Conservation (phyloP, 306 rosid species). For the Cyclanthera cordifolia region DNA sequence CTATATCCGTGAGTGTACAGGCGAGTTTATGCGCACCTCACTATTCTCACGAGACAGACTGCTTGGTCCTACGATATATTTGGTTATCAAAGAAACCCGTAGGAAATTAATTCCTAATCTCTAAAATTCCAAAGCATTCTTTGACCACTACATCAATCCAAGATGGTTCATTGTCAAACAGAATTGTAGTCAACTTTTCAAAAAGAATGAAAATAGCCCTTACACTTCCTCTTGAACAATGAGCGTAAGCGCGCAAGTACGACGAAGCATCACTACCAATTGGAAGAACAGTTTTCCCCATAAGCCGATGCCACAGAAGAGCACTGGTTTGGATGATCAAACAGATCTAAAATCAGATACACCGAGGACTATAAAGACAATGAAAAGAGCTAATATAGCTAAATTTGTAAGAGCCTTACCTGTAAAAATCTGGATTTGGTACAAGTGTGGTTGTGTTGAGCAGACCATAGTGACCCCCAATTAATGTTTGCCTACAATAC, state of each 20-base stretch:
- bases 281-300: constrained; percentile 72
- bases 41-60: no score
- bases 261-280: constrained; percentile 36
- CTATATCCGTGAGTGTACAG: no score
- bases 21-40: no score
- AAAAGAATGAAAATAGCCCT: constrained; percentile 22
- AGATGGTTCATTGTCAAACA: neutral
- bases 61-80: no score
- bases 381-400: neutral
- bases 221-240: constrained; percentile 77
- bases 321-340: constrained; percentile 36
- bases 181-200: neutral
- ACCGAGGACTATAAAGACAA: neutral
- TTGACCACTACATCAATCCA: no score
- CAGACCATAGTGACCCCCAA: constrained; percentile 93
- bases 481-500: constrained; percentile 81
- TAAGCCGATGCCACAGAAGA: constrained; percentile 86
- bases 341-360: neutral
- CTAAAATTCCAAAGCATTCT: no score
- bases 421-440: constrained; percentile 92
- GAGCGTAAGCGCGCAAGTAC: constrained; percentile 69
- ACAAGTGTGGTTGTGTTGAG: constrained; percentile 58
- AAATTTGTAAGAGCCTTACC: constrained; percentile 30
- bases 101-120: no score
- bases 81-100: no score